These are phyloP conservation scores for Collariella sp. DNA, from an alignment of 495 filamentous ascomycete species.

Conservation along the genomic window DNA sequence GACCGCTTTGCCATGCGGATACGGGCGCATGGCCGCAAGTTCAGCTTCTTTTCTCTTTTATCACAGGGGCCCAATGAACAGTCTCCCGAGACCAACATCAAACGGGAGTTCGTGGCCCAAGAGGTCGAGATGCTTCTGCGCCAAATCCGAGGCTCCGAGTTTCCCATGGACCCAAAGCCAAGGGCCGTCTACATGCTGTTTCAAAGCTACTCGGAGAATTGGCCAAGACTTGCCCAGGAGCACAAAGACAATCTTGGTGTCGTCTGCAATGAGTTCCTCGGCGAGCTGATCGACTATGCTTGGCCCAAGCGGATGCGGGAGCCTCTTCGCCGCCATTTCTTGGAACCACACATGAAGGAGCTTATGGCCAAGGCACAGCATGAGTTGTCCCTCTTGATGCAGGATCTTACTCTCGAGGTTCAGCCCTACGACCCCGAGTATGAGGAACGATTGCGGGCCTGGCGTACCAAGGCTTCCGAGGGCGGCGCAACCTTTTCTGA, in stretches of 20 bases:
- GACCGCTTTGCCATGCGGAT: conserved; percentile 29
- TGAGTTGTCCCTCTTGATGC: conserved; percentile 30
- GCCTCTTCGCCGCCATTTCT: conserved; percentile 29
- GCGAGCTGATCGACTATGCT: conserved; percentile 33
- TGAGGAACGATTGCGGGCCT: conserved; percentile 29
- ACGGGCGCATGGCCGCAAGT: conserved; percentile 32
- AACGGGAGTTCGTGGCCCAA: conserved; percentile 27
- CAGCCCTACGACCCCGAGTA: conserved; percentile 37
- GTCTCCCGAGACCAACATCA: conserved; percentile 9
- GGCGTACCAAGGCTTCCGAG: conserved; percentile 20
- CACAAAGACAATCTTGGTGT: conserved; percentile 37
- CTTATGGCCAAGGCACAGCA: conserved; percentile 30
- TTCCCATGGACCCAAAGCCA: conserved; percentile 35
- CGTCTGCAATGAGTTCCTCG: conserved; percentile 37
- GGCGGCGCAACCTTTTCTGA: conserved; percentile 27
- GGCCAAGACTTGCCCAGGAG: conserved; percentile 34
- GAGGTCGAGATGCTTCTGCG: conserved; percentile 31
- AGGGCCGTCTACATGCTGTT: conserved; percentile 36
- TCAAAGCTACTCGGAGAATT: conserved; percentile 33
- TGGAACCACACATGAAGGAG: conserved; percentile 30
- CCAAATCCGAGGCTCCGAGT: conserved; percentile 35
- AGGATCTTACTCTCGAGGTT: conserved; percentile 34
- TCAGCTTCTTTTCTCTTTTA: conserved; percentile 20
- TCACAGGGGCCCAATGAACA: conserved; percentile 1
- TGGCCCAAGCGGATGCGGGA: conserved; percentile 36